A percentile compares a stretch with the other conserved stretches of the same genome.
phyloP scores from a whole-genome alignment of 306 rosid genomes.

The Casuarina cunninghamiana region DNA sequence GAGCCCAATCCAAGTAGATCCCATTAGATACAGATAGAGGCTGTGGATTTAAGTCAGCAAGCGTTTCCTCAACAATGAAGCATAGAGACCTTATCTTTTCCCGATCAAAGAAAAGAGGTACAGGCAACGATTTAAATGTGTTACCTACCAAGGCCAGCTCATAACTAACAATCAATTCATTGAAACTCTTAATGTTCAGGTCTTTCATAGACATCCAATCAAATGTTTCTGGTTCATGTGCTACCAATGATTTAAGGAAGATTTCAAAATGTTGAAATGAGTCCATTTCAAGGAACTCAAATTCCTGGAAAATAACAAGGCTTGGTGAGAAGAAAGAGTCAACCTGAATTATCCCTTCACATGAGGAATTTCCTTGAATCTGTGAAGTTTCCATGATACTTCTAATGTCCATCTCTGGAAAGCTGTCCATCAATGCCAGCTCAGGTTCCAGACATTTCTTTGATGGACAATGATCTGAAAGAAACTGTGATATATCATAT shows the following conservation, averaged over 20 bases:
- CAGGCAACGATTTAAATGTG: slow-evolving; percentile 78
- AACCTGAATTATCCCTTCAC: slow-evolving; percentile 30
- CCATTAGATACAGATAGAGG: slow-evolving; percentile 70
- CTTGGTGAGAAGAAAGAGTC: slow-evolving; percentile 29
- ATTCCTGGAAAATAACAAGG: slow-evolving; percentile 58
- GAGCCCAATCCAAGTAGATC: slow-evolving; percentile 94
- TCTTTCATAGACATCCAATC: slow-evolving; percentile 53
- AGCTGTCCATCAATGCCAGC: slow-evolving; percentile 29
- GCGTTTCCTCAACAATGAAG: slow-evolving; percentile 45
- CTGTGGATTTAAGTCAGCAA: slow-evolving; percentile 45
- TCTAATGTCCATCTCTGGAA: slow-evolving; percentile 47
- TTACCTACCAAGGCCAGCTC: slow-evolving; percentile 72
- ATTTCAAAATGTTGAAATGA: slow-evolving; percentile 44
- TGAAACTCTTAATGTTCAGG: slow-evolving; percentile 51
- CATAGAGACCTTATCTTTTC: slow-evolving; percentile 37
- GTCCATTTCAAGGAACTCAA: slow-evolving; percentile 57
- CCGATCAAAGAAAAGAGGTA: slow-evolving; percentile 63
- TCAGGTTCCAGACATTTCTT: slow-evolving; percentile 38
- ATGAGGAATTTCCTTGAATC: slow-evolving; percentile 21
- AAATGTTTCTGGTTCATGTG: slow-evolving; percentile 35
- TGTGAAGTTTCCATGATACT: slow-evolving; percentile 55
- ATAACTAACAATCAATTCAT: slow-evolving; percentile 66
- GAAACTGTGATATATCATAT: slow-evolving; percentile 31
- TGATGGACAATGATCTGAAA: slow-evolving; percentile 50
- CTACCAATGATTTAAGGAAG: slow-evolving; percentile 39